Evolutionary conservation across 2,329 filamentous ascomycete genomes (phyloP).

Genomic region (Ophiostoma triangulosporum): DNA sequence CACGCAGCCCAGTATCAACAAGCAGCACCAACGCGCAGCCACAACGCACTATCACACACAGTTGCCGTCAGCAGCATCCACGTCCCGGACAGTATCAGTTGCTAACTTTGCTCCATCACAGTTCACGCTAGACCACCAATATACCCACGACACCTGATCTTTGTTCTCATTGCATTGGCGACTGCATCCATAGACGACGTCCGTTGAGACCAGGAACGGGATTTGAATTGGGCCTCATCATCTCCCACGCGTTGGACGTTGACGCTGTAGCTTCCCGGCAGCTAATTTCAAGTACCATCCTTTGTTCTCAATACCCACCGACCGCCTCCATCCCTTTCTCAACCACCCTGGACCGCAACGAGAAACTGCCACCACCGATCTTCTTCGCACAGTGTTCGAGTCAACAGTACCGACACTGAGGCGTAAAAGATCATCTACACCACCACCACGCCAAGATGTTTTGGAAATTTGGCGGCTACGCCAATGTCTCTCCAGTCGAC

Average conservation of each 20-base stretch:
- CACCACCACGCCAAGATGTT: constrained; percentile 63
- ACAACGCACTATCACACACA: neutral
- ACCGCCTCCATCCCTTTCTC: neutral
- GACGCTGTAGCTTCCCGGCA: neutral
- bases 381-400: constrained; percentile 5
- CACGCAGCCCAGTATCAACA: no score
- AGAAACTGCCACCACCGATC: neutral
- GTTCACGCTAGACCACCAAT: constrained; percentile 9
- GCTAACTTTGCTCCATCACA: neutral
- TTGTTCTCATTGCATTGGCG: constrained; percentile 3
- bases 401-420: constrained; percentile 3
- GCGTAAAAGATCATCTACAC: constrained; percentile 1
- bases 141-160: constrained; percentile 6
- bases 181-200: constrained; percentile 7
- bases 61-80: neutral
- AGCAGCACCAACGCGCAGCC: no score
- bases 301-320: neutral
- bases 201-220: neutral
- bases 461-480: constrained; percentile 98
- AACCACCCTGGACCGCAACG: no score
- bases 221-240: neutral
- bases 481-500: constrained; percentile 93
- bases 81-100: neutral
- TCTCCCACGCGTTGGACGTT: neutral
- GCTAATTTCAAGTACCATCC: neutral